Base-by-base conservation (phyloP, 169 alveolate genomes). In the Fabrea salina region DNA sequence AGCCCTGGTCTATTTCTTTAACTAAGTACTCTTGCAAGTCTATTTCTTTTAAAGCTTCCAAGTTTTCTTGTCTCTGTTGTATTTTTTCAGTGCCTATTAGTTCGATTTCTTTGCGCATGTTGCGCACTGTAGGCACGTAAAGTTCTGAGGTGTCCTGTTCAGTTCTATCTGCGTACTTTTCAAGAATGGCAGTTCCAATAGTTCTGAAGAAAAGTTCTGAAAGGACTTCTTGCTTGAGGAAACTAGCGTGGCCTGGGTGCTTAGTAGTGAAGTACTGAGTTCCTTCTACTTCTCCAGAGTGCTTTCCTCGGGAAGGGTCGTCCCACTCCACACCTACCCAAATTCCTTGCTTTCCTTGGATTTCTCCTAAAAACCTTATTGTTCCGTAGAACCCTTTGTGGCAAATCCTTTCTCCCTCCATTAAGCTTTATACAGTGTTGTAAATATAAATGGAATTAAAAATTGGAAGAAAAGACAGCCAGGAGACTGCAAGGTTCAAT, bases 321-420 rank as follows among this genome's bases (percentile, higher is more conserved):
- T 82, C 88, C 88, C 88, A 82, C 49, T 53, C 85, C 25, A 82
- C 67, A 4, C 88, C 88, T 7, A 82, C 35, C 80, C 88, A 82
- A n/a, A 13, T 32, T 7, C 72, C 80, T 33, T 72, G 56, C 37
- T 72, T 72, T 13, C 72, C 72, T 51, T 47, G 70, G n/a, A 72
- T n/a, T 16, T 11, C 16, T 0, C 80, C 80, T 30, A 30, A 32
- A 35, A 25, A 72, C 35, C 70, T 47, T n/a, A 72, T 35, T 16
- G 80, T 49, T 16, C 72, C 80, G 1, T 8, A 30, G 16, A 8
- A 6, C 6, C 27, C 51, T 30, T 51, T 40, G 27, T 30, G 37
- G 54, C 80, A 25, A 22, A 72, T 50, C 33, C 80, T 72, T 11
- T 25, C 22, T 11, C 49, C 70, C 3, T 32, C 67, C 67, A 54